phyloP scores from a whole-genome alignment of 768 basidiomycete species.

The Mycena olivaceomarginata region DNA sequence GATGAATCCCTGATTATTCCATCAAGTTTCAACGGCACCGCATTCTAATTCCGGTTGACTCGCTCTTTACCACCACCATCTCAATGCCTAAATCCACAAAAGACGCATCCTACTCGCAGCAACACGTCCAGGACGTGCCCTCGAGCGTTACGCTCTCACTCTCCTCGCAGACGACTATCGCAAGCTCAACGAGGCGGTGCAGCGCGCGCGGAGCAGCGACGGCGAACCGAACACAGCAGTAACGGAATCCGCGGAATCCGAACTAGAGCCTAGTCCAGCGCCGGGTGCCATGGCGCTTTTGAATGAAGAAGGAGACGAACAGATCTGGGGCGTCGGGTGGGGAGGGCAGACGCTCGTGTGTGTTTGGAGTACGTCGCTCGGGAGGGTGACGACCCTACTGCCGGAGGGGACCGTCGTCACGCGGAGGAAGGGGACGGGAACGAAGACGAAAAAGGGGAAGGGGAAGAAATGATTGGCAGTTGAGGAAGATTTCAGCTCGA shows the following conservation, averaged over 20 bases:
- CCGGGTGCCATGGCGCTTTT: conserved; percentile 10
- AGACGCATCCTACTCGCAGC: conserved; percentile 38
- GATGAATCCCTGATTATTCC: too few species aligned
- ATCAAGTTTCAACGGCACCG: background rate
- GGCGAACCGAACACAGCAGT: too few species aligned
- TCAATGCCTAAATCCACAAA: conserved; percentile 41
- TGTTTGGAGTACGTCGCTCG: conserved; percentile 34
- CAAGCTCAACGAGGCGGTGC: conserved; percentile 35
- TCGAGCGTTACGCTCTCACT: conserved; percentile 37
- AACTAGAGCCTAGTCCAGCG: background rate
- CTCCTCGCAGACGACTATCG: conserved; percentile 35
- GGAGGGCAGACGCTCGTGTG: conserved; percentile 32
- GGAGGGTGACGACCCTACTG: conserved; percentile 38
- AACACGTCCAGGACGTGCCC: conserved; percentile 41
- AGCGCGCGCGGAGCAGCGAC: background rate
- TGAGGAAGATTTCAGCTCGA: background rate
- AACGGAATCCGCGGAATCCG: background rate
- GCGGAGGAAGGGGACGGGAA: conserved; percentile 32
- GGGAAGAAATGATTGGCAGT: conserved; percentile 32
- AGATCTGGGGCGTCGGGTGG: conserved; percentile 43
- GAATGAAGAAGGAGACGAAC: conserved; percentile 42
- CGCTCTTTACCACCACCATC: background rate
- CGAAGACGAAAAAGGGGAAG: conserved; percentile 13
- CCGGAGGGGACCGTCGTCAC: conserved; percentile 42
- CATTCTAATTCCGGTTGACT: background rate